These are phyloP conservation scores for Porpolomopsis calyptriformis DNA, from an alignment of 768 basidiomycete genomes.

Conservation along the genomic window DNA sequence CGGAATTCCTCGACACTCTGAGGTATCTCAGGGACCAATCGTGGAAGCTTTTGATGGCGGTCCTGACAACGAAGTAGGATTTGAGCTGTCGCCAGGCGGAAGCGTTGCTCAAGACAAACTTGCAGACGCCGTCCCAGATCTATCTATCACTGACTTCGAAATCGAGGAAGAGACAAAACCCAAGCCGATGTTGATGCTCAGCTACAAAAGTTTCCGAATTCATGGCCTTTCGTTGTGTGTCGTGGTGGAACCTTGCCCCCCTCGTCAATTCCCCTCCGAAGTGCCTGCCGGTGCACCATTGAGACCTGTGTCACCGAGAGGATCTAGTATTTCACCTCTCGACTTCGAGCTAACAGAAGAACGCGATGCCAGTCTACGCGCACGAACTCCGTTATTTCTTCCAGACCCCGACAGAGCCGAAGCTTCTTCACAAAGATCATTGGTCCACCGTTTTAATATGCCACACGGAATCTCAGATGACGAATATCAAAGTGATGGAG, in stretches of 20 bases:
- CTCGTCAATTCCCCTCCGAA: slow-evolving; percentile 29
- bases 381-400: slow-evolving; percentile 60
- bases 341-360: slow-evolving; percentile 17
- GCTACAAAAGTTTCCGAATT: slow-evolving; percentile 61
- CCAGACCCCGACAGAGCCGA: slow-evolving; percentile 43
- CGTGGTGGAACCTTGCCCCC: slow-evolving; percentile 74
- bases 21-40: slow-evolving; percentile 20
- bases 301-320: slow-evolving; percentile 9
- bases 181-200: slow-evolving; percentile 55
- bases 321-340: slow-evolving; percentile 25
- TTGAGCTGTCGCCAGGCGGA: no score
- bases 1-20: slow-evolving; percentile 21
- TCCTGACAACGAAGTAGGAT: no score
- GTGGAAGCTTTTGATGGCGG: slow-evolving; percentile 16
- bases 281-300: slow-evolving; percentile 16
- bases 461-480: slow-evolving; percentile 26
- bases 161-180: slow-evolving; percentile 62
- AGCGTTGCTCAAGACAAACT: no score
- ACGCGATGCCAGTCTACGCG: slow-evolving; percentile 16
- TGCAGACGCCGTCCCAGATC: background rate
- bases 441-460: slow-evolving; percentile 32
- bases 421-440: slow-evolving; percentile 22
- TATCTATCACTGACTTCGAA: slow-evolving; percentile 26
- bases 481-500: slow-evolving; percentile 31
- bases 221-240: slow-evolving; percentile 68